These are phyloP conservation scores for Didymellaceae sp. DNA, from an alignment of 2,329 filamentous ascomycete species.

Conservation along the genomic window DNA sequence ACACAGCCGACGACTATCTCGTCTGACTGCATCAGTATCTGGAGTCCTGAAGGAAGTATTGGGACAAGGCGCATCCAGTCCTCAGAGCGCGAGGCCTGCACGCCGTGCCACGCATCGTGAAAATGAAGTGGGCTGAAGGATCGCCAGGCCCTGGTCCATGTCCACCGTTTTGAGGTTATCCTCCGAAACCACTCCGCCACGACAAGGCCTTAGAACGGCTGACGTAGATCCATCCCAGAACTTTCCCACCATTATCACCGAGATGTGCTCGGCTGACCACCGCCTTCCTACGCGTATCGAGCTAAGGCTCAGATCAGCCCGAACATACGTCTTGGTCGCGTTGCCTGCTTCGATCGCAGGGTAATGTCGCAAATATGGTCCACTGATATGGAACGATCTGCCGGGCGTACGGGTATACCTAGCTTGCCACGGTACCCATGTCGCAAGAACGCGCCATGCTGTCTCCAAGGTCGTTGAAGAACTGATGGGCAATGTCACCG, in stretches of 20 bases:
- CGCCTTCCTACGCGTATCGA: constrained; percentile 26
- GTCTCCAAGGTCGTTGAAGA: constrained; percentile 9
- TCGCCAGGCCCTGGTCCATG: constrained; percentile 34
- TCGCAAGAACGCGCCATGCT: constrained; percentile 7
- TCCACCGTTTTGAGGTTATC: constrained; percentile 39
- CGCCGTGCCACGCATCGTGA: constrained; percentile 17
- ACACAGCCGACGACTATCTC: background rate
- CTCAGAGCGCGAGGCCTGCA: constrained; percentile 16
- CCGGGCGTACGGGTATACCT: constrained; percentile 23
- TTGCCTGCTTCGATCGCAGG: constrained; percentile 20
- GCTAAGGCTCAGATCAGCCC: constrained; percentile 49
- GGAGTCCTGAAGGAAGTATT: background rate
- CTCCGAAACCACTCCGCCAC: constrained; percentile 41
- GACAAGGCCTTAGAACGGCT: constrained; percentile 40
- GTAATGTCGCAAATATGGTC: constrained; percentile 10
- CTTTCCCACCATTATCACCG: constrained; percentile 30
- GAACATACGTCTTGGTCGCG: constrained; percentile 25
- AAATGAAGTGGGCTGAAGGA: constrained; percentile 21
- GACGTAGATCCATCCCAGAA: constrained; percentile 45
- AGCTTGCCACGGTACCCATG: constrained; percentile 28
- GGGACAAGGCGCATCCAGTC: constrained; percentile 3
- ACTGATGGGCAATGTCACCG: constrained; percentile 7
- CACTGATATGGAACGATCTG: constrained; percentile 28
- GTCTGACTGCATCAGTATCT: background rate
- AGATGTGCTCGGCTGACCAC: constrained; percentile 39